These are phyloP conservation scores for Amanita exitialis DNA, from an alignment of 768 basidiomycete species.

Conservation along the genomic window DNA sequence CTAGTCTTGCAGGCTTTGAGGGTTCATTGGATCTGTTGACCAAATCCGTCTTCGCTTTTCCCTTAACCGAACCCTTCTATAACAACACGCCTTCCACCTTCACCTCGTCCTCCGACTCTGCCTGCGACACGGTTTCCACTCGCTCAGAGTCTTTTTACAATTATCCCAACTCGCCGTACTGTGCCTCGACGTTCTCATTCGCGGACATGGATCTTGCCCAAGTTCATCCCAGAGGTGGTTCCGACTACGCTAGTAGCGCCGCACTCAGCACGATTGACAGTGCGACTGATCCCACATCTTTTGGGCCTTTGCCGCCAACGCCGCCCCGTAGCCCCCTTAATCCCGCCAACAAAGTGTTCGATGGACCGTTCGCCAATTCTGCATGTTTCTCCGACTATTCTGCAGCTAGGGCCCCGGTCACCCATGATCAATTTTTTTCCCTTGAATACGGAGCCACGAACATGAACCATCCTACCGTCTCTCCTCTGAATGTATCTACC, in stretches of 20 bases:
- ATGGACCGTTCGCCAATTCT: conserved; percentile 29
- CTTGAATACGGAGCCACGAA: conserved; percentile 31
- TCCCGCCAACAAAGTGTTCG: conserved; percentile 21
- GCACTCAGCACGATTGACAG: conserved; percentile 27
- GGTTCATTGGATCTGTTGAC: conserved; percentile 53
- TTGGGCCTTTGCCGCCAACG: conserved; percentile 46
- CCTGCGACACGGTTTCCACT: conserved; percentile 58
- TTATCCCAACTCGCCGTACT: conserved; percentile 43
- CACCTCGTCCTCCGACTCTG: conserved; percentile 71
- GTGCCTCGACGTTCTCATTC: conserved; percentile 43
- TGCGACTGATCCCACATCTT: conserved; percentile 46
- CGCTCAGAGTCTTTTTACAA: conserved; percentile 65
- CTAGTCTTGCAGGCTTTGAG: conserved; percentile 57
- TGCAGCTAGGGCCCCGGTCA: conserved; percentile 33
- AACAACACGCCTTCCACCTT: conserved; percentile 72
- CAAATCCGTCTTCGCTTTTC: conserved; percentile 54
- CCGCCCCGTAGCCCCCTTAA: conserved; percentile 42
- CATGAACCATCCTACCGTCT: conserved; percentile 38
- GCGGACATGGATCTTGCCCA: conserved; percentile 66
- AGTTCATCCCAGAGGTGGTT: conserved; percentile 38
- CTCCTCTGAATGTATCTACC: conserved; percentile 45
- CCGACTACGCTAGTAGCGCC: conserved; percentile 42
- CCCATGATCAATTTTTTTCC: conserved; percentile 32
- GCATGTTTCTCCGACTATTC: conserved; percentile 63
- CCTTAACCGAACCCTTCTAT: conserved; percentile 53